phyloP scores from a whole-genome alignment of 2,329 filamentous ascomycete species.

The Fusarium bulbicola region DNA sequence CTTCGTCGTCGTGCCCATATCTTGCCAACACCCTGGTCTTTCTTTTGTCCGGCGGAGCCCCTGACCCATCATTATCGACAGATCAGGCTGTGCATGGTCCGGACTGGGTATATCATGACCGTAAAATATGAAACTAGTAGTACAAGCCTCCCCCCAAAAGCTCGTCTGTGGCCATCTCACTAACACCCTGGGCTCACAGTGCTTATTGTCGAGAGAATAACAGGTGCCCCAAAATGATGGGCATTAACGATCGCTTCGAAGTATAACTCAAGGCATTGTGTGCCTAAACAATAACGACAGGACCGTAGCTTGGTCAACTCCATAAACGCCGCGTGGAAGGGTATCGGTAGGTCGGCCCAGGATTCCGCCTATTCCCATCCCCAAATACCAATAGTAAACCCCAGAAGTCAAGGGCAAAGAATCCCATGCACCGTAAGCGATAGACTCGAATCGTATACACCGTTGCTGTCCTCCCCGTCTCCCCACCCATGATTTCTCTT shows the following conservation, averaged over 20 bases:
- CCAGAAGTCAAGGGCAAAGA: conserved; percentile 27
- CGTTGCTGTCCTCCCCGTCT: conserved; percentile 30
- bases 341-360: conserved; percentile 42
- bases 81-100: conserved; percentile 23
- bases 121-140: conserved; percentile 41
- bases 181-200: background rate
- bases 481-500: conserved; percentile 25
- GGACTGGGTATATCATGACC: conserved; percentile 42
- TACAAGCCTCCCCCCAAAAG: conserved; percentile 26
- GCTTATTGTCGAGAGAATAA: conserved; percentile 19
- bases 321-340: conserved; percentile 42
- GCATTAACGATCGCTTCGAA: conserved; percentile 38
- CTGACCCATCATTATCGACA: conserved; percentile 22
- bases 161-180: background rate
- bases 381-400: conserved; percentile 31
- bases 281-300: conserved; percentile 21
- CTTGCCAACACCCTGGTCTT: conserved; percentile 3
- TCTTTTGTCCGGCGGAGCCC: background rate
- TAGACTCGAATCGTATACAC: conserved; percentile 45
- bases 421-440: conserved; percentile 40
- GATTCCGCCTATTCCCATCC: conserved; percentile 32
- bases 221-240: conserved; percentile 8
- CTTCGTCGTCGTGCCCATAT: conserved; percentile 9
- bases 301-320: conserved; percentile 30
- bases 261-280: conserved; percentile 16